Evolutionary conservation across 257 asterid genomes (phyloP), one percentile per base, ranked within the genome.

Genomic region (Lycium ferocissimum): DNA sequence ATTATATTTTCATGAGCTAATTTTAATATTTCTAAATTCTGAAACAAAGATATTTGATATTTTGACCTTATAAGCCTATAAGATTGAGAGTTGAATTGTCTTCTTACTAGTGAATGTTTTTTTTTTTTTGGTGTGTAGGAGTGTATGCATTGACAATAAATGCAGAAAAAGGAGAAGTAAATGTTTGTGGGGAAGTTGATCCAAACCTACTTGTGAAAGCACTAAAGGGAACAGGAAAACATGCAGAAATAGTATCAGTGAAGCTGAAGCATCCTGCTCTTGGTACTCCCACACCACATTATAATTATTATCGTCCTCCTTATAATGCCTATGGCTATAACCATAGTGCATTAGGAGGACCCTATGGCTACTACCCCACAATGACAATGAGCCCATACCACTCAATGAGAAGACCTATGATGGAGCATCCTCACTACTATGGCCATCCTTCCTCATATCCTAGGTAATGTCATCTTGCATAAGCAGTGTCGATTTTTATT

Each of bases 131-230:
- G 33, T 83, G 14, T 11, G 35, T 22, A 83, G 86, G 89, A 38
- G 89, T 83, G 7, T 49, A 40, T 78, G 40, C 86, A 11, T 85
- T 86, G 47, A 73, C 83, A 11, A 47, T 83, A 9, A 80, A 61
- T 83, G 80, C 81, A 49, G 33, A 40, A 54, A 53, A 66, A 54
- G 84, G 83, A 49, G 14, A 40, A 7, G 86, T 53, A 38, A 35
- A 40, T 22, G 85, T 83, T 10, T 49, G 61, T 75, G 78, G 78
- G 9, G 78, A 69, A 38, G 78, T 69, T 2, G 51, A 69, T 37
- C 53, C 78, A 9, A 69, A 69, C 2, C 47, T 69, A 69, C 2
- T 69, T 37, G 78, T 69, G 78, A 69, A 69, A 14, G 78, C 78
- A 15, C 13, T 69, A 69, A 69, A 69, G 45, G 78, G 51, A 69